phyloP scores from a whole-genome alignment of 148 eudicot species.

The Mesembryanthemum crystallinum region DNA sequence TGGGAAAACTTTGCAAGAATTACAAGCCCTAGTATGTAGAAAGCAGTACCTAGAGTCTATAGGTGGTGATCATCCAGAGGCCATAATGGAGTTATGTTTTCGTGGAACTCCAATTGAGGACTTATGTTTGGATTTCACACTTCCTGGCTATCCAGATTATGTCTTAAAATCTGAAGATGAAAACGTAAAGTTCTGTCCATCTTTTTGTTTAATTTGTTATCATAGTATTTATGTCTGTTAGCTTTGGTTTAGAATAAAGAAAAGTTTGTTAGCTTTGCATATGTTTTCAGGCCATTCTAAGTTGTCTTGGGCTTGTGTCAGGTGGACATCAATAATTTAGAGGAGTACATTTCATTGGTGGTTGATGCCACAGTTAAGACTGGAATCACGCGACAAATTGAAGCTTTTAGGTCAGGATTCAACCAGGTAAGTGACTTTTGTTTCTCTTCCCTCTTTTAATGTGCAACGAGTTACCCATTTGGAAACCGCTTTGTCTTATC shows the following conservation, averaged over 20 bases:
- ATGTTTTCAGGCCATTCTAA: background rate
- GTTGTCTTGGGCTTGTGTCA: slow-evolving; percentile 25
- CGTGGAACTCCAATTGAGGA: slow-evolving; percentile 80
- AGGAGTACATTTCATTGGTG: slow-evolving; percentile 74
- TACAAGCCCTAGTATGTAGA: slow-evolving; percentile 77
- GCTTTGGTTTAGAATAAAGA: no score
- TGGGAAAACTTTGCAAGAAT: slow-evolving; percentile 81
- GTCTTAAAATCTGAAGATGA: slow-evolving; percentile 61
- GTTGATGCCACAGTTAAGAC: slow-evolving; percentile 87
- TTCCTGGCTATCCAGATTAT: slow-evolving; percentile 92
- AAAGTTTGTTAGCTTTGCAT: background rate
- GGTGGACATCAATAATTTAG: slow-evolving; percentile 80
- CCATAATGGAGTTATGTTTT: slow-evolving; percentile 54
- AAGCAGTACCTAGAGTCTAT: slow-evolving; percentile 74
- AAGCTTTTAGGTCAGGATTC: slow-evolving; percentile 93
- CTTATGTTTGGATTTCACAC: slow-evolving; percentile 89
- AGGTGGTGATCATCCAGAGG: slow-evolving; percentile 53
- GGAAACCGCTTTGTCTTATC: background rate
- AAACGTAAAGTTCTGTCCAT: slow-evolving; percentile 43
- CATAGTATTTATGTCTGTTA: no score
- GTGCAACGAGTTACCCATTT: background rate
- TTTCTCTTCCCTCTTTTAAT: background rate
- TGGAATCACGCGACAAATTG: slow-evolving; percentile 74
- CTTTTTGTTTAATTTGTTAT: background rate
- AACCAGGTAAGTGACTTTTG: slow-evolving; percentile 56